Percentiles rank a stretch among this genome's conserved stretches.
Conservation (phyloP, 768 basidiomycete species). For the Lactarius hengduanensis region DNA sequence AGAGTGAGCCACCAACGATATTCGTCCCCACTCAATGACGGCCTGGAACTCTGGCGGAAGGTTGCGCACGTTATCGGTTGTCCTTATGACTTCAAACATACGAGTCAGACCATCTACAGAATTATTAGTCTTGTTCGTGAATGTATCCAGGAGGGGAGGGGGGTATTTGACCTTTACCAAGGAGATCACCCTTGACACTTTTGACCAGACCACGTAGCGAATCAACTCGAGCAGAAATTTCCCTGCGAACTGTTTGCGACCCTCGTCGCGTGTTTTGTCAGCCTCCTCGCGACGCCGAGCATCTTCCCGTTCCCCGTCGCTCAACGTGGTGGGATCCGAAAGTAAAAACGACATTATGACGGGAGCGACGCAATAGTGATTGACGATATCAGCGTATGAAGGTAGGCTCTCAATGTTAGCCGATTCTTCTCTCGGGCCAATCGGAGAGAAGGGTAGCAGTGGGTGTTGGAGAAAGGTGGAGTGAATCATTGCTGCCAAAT, state of each 20-base stretch:
- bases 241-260: slow-evolving; percentile 76
- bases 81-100: slow-evolving; percentile 86
- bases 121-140: slow-evolving; percentile 12
- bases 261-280: slow-evolving; percentile 84
- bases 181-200: slow-evolving; percentile 90
- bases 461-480: slow-evolving; percentile 25
- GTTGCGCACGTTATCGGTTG: slow-evolving; percentile 69
- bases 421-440: slow-evolving; percentile 93
- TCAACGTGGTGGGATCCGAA: slow-evolving; percentile 67
- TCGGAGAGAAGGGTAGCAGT: slow-evolving; percentile 35
- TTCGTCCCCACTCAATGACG: slow-evolving; percentile 94
- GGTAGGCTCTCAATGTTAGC: slow-evolving; percentile 88
- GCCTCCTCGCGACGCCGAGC: slow-evolving; percentile 80
- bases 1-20: slow-evolving; percentile 65
- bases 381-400: slow-evolving; percentile 74
- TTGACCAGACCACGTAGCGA: slow-evolving; percentile 79
- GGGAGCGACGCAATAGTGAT: slow-evolving; percentile 74
- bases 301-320: slow-evolving; percentile 75
- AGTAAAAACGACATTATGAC: slow-evolving; percentile 85
- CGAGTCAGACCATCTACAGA: slow-evolving; percentile 78
- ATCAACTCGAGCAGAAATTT: slow-evolving; percentile 86
- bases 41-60: slow-evolving; percentile 84
- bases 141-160: background rate
- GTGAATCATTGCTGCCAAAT: slow-evolving; percentile 32
- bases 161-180: slow-evolving; percentile 63